Evolutionary conservation across 495 filamentous ascomycete species (phyloP).

Genomic region (Penicillium psychrofluorescens): DNA sequence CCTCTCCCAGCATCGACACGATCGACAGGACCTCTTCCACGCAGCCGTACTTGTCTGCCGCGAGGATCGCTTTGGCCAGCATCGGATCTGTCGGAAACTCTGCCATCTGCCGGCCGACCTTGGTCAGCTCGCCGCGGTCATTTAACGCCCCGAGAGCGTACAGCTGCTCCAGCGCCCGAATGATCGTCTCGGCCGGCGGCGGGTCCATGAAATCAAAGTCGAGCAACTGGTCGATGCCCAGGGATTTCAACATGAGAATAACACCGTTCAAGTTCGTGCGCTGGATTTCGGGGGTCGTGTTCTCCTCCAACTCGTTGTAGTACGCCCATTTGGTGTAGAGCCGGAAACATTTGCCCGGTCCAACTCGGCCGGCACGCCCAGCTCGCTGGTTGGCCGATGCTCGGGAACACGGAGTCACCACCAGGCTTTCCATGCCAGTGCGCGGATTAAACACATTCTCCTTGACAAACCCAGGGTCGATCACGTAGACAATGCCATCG

Average conservation of each 20-base stretch:
- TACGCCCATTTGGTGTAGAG: conserved; percentile 94
- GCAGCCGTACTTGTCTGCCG: conserved; percentile 79
- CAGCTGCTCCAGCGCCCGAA: conserved; percentile 83
- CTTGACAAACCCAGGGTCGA: conserved; percentile 89
- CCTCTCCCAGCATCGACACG: conserved; percentile 88
- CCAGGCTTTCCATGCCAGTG: conserved; percentile 86
- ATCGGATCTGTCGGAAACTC: conserved; percentile 94
- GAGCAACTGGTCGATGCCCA: conserved; percentile 90
- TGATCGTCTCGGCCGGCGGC: conserved; percentile 83
- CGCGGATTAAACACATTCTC: conserved; percentile 91
- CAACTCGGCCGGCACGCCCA: conserved; percentile 86
- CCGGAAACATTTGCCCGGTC: conserved; percentile 90
- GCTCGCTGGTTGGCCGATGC: conserved; percentile 90
- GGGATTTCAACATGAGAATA: conserved; percentile 78
- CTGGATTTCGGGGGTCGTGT: conserved; percentile 90
- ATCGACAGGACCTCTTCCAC: conserved; percentile 94
- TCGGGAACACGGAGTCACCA: conserved; percentile 88
- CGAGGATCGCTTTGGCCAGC: conserved; percentile 88
- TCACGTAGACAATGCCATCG: conserved; percentile 86
- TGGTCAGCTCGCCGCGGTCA: conserved; percentile 82
- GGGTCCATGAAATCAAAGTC: conserved; percentile 97
- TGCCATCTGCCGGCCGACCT: conserved; percentile 90
- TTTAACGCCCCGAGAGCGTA: conserved; percentile 90
- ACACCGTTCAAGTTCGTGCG: conserved; percentile 79
- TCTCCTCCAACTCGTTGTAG: conserved; percentile 90